phyloP scores from a whole-genome alignment of 139 green algal genomes.

The Coelastrella sp. region DNA sequence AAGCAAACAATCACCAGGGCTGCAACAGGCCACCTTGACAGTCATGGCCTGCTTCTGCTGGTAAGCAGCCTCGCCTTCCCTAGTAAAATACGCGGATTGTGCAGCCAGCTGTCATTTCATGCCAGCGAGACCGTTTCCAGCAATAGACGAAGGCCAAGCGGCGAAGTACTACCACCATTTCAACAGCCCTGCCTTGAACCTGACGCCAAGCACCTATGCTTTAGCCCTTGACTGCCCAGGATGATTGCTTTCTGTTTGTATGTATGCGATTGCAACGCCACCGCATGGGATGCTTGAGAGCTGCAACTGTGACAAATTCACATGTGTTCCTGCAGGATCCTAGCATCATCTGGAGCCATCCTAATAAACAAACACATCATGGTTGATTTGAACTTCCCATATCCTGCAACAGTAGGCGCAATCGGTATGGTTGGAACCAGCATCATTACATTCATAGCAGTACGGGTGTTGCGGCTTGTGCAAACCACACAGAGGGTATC shows the following conservation, averaged over 20 bases:
- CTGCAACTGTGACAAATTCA: neutral
- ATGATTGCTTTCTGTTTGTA: neutral
- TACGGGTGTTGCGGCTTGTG: neutral
- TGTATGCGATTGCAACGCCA: neutral
- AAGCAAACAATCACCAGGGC: neutral
- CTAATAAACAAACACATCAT: conserved; percentile 51
- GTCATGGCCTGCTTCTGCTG: neutral
- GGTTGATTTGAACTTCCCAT: conserved; percentile 37
- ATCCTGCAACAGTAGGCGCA: conserved; percentile 3
- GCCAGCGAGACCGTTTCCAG: too few species aligned
- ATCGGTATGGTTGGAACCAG: conserved; percentile 31
- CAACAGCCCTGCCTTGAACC: too few species aligned
- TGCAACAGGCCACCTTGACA: neutral
- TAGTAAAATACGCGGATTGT: too few species aligned
- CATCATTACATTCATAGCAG: neutral
- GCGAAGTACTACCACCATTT: too few species aligned
- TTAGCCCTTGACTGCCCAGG: too few species aligned
- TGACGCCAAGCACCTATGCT: too few species aligned
- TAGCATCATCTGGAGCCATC: conserved; percentile 40
- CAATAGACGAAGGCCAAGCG: too few species aligned
- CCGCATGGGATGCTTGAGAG: too few species aligned
- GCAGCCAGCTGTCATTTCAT: too few species aligned
- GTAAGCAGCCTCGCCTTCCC: neutral
- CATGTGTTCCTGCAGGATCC: conserved; percentile 11
- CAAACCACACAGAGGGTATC: neutral